Conservation (phyloP, 306 rosid genomes). For the Castanopsis chinensis region DNA sequence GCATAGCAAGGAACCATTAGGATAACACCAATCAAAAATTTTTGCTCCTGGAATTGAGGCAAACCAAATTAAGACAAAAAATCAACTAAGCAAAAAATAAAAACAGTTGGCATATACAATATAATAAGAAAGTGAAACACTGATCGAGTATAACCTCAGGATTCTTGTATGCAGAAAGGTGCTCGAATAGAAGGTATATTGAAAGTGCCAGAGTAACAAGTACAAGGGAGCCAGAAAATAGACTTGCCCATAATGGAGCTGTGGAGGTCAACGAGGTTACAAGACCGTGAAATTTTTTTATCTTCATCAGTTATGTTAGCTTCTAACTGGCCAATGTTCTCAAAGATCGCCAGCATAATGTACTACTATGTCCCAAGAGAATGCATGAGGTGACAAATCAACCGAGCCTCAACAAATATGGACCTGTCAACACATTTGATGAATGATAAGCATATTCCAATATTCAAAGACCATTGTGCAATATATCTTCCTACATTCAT, state of each 20-base stretch:
- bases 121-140: neutral
- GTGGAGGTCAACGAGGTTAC: slow-evolving; percentile 36
- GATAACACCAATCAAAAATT: slow-evolving; percentile 86
- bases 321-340: slow-evolving; percentile 22
- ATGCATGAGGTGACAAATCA: slow-evolving; percentile 19
- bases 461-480: neutral
- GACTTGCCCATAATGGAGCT: slow-evolving; percentile 84
- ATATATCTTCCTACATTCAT: neutral
- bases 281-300: slow-evolving; percentile 23
- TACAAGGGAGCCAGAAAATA: slow-evolving; percentile 61
- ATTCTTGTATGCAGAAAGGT: slow-evolving; percentile 94
- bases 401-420: slow-evolving; percentile 1
- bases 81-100: neutral
- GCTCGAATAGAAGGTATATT: slow-evolving; percentile 76
- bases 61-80: slow-evolving; percentile 11
- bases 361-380: slow-evolving; percentile 10
- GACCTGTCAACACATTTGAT: slow-evolving; percentile 15
- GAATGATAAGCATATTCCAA: neutral
- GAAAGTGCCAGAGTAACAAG: slow-evolving; percentile 70
- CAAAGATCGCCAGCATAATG: slow-evolving; percentile 44
- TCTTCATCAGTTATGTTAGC: slow-evolving; percentile 43
- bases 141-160: slow-evolving; percentile 60
- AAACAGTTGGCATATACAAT: neutral
- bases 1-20: slow-evolving; percentile 97
- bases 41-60: slow-evolving; percentile 62